Percentiles rank a stretch among this genome's conserved stretches.
Conservation (phyloP, 23 red algal genomes). For the Gracilaria domingensis region DNA sequence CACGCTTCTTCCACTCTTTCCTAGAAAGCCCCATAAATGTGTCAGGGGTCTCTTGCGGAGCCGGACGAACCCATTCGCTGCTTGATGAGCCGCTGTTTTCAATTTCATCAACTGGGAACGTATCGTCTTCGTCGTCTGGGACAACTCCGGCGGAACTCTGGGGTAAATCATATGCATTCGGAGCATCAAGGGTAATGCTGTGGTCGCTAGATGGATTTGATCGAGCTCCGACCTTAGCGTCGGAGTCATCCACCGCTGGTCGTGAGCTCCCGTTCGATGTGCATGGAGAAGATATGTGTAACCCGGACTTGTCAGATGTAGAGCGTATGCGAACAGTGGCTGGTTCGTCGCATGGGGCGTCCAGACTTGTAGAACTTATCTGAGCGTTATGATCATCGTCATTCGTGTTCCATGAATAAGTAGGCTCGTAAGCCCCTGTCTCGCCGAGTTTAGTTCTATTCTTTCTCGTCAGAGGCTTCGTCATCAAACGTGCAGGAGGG, state of each 20-base stretch:
- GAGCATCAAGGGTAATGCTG: conserved; percentile 10
- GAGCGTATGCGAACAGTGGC: conserved; percentile 36
- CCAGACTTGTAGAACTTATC: conserved; percentile 13
- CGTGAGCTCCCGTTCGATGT: conserved; percentile 48
- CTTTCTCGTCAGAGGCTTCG: conserved; percentile 8
- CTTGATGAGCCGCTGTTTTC: conserved; percentile 8
- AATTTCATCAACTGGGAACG: conserved; percentile 26
- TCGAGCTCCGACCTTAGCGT: background rate
- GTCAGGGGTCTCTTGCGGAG: conserved; percentile 22
- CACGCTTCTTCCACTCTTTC: conserved; percentile 87
- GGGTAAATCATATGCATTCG: conserved; percentile 17
- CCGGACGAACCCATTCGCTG: conserved; percentile 3
- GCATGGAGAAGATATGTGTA: conserved; percentile 51
- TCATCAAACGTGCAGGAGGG: background rate
- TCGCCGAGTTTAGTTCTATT: background rate
- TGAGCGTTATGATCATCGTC: conserved; percentile 1
- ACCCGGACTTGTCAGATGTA: conserved; percentile 14
- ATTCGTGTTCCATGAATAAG: conserved; percentile 10
- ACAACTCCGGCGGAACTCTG: background rate
- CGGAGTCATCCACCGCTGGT: conserved; percentile 13
- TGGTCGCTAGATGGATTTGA: conserved; percentile 16
- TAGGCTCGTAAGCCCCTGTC: background rate
- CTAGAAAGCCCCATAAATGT: conserved; percentile 48
- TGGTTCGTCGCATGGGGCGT: conserved; percentile 50
- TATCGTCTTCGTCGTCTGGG: conserved; percentile 11